Percentiles rank a stretch among this genome's conserved stretches.
phyloP scores from a whole-genome alignment of 1,284 basidiomycete species.

The Sporisorium iseilematis-ciliati region DNA sequence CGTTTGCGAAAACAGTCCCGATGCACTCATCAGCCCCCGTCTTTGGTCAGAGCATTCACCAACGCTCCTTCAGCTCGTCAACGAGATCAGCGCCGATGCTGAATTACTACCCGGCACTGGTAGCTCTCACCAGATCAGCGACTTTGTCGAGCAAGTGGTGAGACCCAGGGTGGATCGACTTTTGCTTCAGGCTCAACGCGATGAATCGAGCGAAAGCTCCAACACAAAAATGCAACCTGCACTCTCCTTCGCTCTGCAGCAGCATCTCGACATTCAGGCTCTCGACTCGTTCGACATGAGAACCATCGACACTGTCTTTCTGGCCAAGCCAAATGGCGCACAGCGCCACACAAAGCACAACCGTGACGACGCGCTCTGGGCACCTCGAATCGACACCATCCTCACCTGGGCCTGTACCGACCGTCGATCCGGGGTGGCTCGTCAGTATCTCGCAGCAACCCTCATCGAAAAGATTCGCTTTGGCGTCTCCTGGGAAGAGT shows the following conservation, averaged over 20 bases:
- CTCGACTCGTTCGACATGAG: conserved; percentile 49
- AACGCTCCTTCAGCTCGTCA: conserved; percentile 28
- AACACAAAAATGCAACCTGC: background rate
- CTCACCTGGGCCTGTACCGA: conserved; percentile 88
- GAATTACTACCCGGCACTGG: background rate
- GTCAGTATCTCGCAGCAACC: conserved; percentile 83
- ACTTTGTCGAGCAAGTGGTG: conserved; percentile 25
- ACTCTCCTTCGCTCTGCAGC: conserved; percentile 12
- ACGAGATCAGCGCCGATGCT: conserved; percentile 18
- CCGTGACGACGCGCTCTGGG: conserved; percentile 36
- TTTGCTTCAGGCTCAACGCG: conserved; percentile 8
- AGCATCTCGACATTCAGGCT: conserved; percentile 36
- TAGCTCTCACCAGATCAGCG: background rate
- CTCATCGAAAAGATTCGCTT: conserved; percentile 78
- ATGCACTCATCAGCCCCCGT: conserved; percentile 79
- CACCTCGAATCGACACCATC: conserved; percentile 74
- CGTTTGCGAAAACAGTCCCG: conserved; percentile 70
- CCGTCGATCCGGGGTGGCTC: conserved; percentile 76
- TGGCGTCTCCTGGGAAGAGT: conserved; percentile 45
- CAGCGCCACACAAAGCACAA: conserved; percentile 13
- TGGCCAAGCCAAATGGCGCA: conserved; percentile 5
- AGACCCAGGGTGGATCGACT: conserved; percentile 34
- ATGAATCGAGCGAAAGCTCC: background rate
- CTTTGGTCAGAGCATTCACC: conserved; percentile 43
- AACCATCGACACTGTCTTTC: conserved; percentile 38